Base-by-base conservation (phyloP, 495 filamentous ascomycete genomes). In the Penicillium steckii region DNA sequence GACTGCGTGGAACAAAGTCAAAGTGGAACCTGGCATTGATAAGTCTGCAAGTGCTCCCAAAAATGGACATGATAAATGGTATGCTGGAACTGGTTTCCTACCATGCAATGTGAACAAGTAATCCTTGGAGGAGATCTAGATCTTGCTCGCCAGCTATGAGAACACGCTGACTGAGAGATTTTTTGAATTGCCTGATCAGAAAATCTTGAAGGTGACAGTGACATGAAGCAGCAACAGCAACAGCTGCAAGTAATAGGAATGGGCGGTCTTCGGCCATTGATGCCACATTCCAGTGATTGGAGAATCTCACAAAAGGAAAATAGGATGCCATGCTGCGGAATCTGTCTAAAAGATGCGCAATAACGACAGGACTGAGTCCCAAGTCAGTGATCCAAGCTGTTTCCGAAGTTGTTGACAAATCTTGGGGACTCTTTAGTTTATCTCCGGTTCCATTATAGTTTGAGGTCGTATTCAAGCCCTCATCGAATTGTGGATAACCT, bases 81-180 rank as follows among this genome's bases (percentile, higher is more conserved):
- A 12, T 32, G n/a, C 9, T 32, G 29, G 29, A 13, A 49, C n/a
- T n/a, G n/a, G n/a, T n/a, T n/a, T 33, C 50, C 46, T 45, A 64
- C 63, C 63, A 66, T 18, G 54, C 50, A 38, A 66, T 44, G 22
- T 66, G 44, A n/a, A 59, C 44, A 24, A 64, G 44, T 29, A 66
- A 46, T 21, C 63, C 61, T 46, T 64, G 57, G 8, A 66, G 55
- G 10, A 61, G 53, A 44, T 66, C 63, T 32, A 66, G 19, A 44
- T 61, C 46, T 44, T 61, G 61, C 15, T 60, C 46, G 13, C 27
- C 51, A 29, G 60, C 52, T 15, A 66, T 41, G 38, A 64, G 27
- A 3, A 56, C 45, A 22, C 46, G 52, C 37, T 46, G 19, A 18
- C 42, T 57, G 9, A 32, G 29, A 13, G 29, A 25, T 22, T 65